Evolutionary conservation across 352 stramenopile species (phyloP), one percentile per base, ranked within the genome.

Genomic region (Phytophthora fragariaefolia): DNA sequence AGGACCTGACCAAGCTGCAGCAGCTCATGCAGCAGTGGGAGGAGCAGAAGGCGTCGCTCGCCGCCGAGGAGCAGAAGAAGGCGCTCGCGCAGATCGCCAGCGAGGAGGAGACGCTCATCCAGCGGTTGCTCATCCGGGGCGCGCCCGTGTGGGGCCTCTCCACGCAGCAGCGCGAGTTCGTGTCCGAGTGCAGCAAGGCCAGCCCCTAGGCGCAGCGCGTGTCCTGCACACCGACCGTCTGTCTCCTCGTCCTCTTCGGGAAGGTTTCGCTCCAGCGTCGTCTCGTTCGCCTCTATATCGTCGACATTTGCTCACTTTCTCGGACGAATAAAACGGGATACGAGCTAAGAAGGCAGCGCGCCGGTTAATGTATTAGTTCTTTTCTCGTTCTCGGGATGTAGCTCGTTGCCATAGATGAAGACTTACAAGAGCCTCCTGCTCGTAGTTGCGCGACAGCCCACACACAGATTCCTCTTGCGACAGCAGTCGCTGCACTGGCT

Each of bases 91-190:
- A 69, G 34, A 69, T 92, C 42, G 72, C 73, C 36, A 73, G 51
- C 53, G 69, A 89, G 40, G 28, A 79, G 40, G 66, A 74, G 26
- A 81, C 71, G 58, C 73, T 95, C 36, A 78, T 91, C 59, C 66
- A 81, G 68, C 82, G 84, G 3, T 60, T 95, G 36, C 72, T 92
- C 40, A 79, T 93, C 58, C 87, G 89, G 26, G 86, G 86, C 32
- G 76, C 82, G 18, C 86, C 86, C 10, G 86, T 84, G 36, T 95
- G 86, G 86, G 84, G 86, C 0, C 80, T 95, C 55, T 91, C 86
- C 42, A 73, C 86, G 50, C 69, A 63, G 45, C 81, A 95, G 75
- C 84, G 86, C 46, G 73, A 90, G 61, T 93, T 95, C 62, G 84
- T 93, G 42, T 66, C 80, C 47, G 73, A 83, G 49, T 89, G 84